Evolutionary conservation across 2,329 filamentous ascomycete species (phyloP).

Genomic region (Aspergillus persii): DNA sequence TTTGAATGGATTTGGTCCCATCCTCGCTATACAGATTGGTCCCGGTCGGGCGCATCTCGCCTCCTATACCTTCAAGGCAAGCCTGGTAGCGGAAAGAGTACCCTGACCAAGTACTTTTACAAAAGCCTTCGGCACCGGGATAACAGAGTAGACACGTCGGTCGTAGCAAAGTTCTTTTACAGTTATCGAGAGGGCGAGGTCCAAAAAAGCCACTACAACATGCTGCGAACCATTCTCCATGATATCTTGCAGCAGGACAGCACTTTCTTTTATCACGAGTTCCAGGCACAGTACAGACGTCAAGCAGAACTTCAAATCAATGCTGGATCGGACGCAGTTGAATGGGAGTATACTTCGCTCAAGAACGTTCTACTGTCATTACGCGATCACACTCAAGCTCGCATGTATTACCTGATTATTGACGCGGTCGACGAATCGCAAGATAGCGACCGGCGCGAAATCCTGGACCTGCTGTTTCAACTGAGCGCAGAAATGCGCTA

Average conservation of each 20-base stretch:
- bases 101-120: slow-evolving; percentile 1
- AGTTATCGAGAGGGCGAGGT: slow-evolving; percentile 1
- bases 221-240: background rate
- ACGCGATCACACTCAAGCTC: background rate
- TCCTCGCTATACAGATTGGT: background rate
- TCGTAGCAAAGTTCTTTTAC: slow-evolving; percentile 6
- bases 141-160: background rate
- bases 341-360: slow-evolving; percentile 1
- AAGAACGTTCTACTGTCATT: background rate
- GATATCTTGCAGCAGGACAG: background rate
- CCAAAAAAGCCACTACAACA: slow-evolving; percentile 4
- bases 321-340: background rate
- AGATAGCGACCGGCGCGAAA: slow-evolving; percentile 1
- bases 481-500: background rate
- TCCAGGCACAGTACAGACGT: background rate
- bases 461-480: background rate
- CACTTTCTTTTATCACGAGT: slow-evolving; percentile 1
- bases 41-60: background rate
- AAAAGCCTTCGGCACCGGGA: background rate
- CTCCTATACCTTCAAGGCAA: slow-evolving; percentile 5
- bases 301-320: background rate
- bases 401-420: background rate
- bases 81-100: slow-evolving; percentile 6
- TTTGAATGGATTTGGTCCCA: slow-evolving; percentile 7
- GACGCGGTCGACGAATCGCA: slow-evolving; percentile 5